A percentile compares a stretch with the other conserved stretches of the same genome.
Conservation (phyloP, 2,329 filamentous ascomycete species). For the Beauveria sp. region DNA sequence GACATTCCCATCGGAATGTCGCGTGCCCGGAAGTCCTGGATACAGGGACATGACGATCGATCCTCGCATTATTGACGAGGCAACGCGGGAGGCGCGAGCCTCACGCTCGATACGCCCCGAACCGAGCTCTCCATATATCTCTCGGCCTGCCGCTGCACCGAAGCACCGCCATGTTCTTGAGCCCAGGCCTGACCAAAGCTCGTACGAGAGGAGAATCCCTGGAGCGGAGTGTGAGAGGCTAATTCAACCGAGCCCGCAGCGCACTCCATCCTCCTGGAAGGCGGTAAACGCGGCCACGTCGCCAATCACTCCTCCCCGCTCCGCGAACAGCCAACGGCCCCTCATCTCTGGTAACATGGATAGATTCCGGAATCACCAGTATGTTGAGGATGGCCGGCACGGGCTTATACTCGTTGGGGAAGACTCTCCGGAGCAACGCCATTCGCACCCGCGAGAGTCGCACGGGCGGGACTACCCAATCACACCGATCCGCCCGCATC, state of each 20-base stretch:
- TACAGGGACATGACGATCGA: slow-evolving; percentile 63
- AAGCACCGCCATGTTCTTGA: neutral
- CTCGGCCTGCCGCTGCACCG: slow-evolving; percentile 6
- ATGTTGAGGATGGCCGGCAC: neutral
- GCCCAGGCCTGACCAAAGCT: neutral
- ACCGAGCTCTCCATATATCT: slow-evolving; percentile 9
- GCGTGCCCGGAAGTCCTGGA: slow-evolving; percentile 52
- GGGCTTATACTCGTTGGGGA: neutral
- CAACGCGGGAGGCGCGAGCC: slow-evolving; percentile 25
- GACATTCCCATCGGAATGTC: slow-evolving; percentile 67
- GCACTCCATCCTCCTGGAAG: neutral
- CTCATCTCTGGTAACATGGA: slow-evolving; percentile 8
- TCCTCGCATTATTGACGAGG: slow-evolving; percentile 42
- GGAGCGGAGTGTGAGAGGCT: neutral
- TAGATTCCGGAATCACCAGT: slow-evolving; percentile 7
- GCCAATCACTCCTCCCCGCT: neutral
- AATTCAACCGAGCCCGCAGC: slow-evolving; percentile 4
- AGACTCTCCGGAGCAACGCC: neutral
- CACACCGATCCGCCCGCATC: slow-evolving; percentile 1
- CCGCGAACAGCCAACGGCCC: neutral
- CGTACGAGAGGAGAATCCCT: neutral
- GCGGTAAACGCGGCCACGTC: slow-evolving; percentile 16
- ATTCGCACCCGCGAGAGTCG: neutral
- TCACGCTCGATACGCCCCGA: neutral
- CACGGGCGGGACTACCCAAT: neutral